Conservation (phyloP, 2,329 filamentous ascomycete genomes). For the Clarireedia hainanense region DNA sequence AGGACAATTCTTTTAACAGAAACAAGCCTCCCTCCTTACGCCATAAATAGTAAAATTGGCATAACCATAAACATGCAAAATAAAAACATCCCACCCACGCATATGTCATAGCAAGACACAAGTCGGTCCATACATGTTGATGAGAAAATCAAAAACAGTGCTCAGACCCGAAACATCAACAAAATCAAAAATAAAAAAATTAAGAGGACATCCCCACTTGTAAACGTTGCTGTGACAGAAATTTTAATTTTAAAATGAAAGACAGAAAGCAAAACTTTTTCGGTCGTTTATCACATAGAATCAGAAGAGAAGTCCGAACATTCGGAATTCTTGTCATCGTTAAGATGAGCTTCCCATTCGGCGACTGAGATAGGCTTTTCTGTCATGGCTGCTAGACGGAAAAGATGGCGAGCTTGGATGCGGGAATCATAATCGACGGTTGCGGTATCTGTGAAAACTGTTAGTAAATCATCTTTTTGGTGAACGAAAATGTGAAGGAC, state of each 20-base stretch:
- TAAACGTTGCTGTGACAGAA: background rate
- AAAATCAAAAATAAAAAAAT: background rate
- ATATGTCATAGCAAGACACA: background rate
- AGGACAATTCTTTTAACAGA: too few species aligned
- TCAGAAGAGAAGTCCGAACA: background rate
- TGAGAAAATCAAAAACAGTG: background rate
- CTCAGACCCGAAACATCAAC: background rate
- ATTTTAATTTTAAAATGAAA: background rate
- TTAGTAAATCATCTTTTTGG: slow-evolving; percentile 5
- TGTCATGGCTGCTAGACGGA: slow-evolving; percentile 40
- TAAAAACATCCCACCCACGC: background rate
- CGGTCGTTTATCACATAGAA: background rate
- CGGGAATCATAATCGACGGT: slow-evolving; percentile 42
- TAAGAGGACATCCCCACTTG: slow-evolving; percentile 7
- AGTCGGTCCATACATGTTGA: background rate
- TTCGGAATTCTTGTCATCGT: slow-evolving; percentile 6
- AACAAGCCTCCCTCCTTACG: too few species aligned
- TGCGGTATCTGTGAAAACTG: slow-evolving; percentile 35
- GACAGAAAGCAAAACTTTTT: background rate
- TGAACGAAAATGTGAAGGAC: slow-evolving; percentile 15
- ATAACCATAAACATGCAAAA: background rate
- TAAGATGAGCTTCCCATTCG: slow-evolving; percentile 12
- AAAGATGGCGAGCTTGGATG: slow-evolving; percentile 40
- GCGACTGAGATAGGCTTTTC: slow-evolving; percentile 40
- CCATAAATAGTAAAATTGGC: too few species aligned